These are phyloP conservation scores for Trichomonas tenax DNA, from an alignment of 208 protist genomes.

Conservation along the genomic window DNA sequence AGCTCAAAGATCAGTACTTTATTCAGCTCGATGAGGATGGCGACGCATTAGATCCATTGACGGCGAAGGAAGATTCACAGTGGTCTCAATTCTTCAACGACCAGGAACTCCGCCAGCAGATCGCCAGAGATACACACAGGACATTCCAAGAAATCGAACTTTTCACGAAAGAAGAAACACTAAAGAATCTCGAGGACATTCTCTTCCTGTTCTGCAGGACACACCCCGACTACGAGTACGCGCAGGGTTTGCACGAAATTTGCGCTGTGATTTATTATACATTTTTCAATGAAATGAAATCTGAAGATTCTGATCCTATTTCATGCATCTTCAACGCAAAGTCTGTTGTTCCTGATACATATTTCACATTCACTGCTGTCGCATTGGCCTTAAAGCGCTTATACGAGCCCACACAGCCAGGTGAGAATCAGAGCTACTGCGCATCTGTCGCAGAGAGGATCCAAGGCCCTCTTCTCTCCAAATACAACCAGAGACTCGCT, in stretches of 20 bases:
- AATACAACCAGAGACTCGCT: neutral
- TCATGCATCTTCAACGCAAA: neutral
- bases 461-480: neutral
- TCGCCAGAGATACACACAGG: neutral
- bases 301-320: neutral
- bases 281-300: neutral
- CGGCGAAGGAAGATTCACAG: neutral
- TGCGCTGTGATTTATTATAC: neutral
- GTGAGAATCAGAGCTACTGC: neutral
- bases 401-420: neutral
- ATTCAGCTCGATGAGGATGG: neutral
- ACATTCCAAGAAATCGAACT: neutral
- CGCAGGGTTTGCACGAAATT: neutral
- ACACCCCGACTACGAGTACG: neutral
- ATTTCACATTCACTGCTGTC: neutral
- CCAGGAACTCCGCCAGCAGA: neutral
- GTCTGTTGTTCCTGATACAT: neutral
- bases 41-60: neutral
- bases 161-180: neutral
- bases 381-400: neutral
- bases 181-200: neutral
- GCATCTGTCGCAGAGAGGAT: neutral
- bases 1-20: neutral
- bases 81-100: neutral
- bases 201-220: neutral